Evolutionary conservation across 768 basidiomycete species (phyloP).

Genomic region (Xerocomellus intermedius): DNA sequence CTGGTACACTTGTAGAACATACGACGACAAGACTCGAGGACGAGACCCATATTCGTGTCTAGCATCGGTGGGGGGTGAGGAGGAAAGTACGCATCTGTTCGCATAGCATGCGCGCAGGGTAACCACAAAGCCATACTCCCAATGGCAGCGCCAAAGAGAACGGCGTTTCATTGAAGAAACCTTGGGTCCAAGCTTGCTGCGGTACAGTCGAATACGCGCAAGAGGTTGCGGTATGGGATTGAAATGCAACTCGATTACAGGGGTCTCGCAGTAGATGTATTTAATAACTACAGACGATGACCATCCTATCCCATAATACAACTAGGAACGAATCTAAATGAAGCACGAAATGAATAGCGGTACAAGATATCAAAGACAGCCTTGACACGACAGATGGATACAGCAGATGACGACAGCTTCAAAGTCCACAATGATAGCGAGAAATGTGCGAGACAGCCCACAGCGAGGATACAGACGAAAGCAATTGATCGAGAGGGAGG

Average conservation of each 20-base stretch:
- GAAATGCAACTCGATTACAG: neutral
- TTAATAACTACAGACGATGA: slow-evolving; percentile 4
- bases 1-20: too few species aligned
- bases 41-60: too few species aligned
- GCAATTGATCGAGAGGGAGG: neutral
- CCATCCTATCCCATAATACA: neutral
- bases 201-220: neutral
- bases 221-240: neutral
- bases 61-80: too few species aligned
- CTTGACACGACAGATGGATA: slow-evolving; percentile 12
- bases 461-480: slow-evolving; percentile 13
- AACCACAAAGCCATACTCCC: too few species aligned
- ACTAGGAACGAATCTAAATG: neutral
- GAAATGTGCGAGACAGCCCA: slow-evolving; percentile 8
- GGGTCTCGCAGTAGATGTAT: neutral
- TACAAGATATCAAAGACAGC: neutral
- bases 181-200: too few species aligned
- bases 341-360: neutral
- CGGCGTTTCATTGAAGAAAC: too few species aligned
- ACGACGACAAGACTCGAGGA: too few species aligned
- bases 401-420: slow-evolving; percentile 4
- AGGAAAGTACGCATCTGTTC: too few species aligned
- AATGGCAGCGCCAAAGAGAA: too few species aligned
- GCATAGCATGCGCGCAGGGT: too few species aligned
- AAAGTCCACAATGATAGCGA: slow-evolving; percentile 9